Conservation (phyloP, 2,329 filamentous ascomycete species). For the Nannizzia gypsea region DNA sequence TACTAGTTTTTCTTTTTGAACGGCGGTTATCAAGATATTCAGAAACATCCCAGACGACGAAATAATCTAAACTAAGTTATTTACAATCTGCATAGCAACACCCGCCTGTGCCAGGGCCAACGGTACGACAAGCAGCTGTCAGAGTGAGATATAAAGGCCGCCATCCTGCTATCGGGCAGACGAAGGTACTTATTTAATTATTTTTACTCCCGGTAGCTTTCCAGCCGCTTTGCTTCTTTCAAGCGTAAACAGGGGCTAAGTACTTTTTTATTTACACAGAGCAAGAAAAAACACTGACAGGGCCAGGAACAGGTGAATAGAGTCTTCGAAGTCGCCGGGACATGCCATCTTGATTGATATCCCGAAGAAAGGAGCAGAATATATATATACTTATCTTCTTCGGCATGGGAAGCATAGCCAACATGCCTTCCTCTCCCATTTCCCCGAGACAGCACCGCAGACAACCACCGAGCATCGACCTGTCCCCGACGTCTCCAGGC, state of each 20-base stretch:
- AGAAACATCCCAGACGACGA: neutral
- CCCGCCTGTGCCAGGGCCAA: neutral
- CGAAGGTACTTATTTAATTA: neutral
- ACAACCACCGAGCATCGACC: constrained; percentile 28
- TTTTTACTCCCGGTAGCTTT: too few species aligned
- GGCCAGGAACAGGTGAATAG: neutral
- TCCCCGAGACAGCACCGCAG: constrained; percentile 26
- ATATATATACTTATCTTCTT: neutral
- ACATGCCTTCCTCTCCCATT: constrained; percentile 16
- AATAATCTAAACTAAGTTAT: too few species aligned
- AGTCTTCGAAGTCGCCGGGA: neutral
- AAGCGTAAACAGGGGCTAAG: neutral
- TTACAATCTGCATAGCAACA: neutral
- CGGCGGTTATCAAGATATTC: neutral
- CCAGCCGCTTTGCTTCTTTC: neutral
- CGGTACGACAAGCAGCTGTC: neutral
- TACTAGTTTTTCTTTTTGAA: too few species aligned
- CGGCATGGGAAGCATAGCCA: constrained; percentile 16
- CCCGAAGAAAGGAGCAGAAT: neutral
- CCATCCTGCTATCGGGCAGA: neutral
- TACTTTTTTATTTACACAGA: neutral
- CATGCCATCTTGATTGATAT: neutral
- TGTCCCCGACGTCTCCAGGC: constrained; percentile 26
- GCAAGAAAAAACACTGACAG: too few species aligned
- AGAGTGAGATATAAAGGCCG: neutral